phyloP scores from a whole-genome alignment of 192 early-diverging fungal genomes.

The Paraglomus brasilianum region DNA sequence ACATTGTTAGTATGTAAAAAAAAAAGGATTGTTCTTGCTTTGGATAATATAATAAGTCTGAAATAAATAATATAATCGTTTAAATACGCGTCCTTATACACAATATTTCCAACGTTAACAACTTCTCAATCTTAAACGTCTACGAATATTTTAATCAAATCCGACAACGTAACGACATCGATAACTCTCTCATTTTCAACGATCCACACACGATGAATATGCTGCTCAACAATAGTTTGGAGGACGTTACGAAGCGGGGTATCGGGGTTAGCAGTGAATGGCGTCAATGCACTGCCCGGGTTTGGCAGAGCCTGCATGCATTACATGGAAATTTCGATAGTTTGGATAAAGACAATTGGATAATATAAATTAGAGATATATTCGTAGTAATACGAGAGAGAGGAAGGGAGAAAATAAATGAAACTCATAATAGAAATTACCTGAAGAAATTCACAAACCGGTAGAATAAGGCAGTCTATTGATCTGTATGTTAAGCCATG shows the following conservation, averaged over 20 bases:
- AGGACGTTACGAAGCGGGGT: slow-evolving; percentile 43
- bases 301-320: slow-evolving; percentile 6
- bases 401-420: not conserved
- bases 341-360: not conserved
- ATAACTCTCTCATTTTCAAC: slow-evolving; percentile 42
- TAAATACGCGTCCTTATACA: no score
- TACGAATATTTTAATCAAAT: slow-evolving; percentile 43
- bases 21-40: no score
- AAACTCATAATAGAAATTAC: slow-evolving; percentile 32
- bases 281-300: not conserved
- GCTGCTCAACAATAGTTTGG: slow-evolving; percentile 37
- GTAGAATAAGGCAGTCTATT: slow-evolving; percentile 43
- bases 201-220: slow-evolving; percentile 64
- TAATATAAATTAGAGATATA: slow-evolving; percentile 26
- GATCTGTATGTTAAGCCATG: slow-evolving; percentile 46
- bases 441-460: slow-evolving; percentile 53
- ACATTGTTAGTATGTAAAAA: no score
- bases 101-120: no score
- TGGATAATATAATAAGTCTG: no score
- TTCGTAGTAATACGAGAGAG: not conserved
- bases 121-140: not conserved
- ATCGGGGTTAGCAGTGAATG: slow-evolving; percentile 31
- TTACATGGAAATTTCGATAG: not conserved
- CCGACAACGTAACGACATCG: slow-evolving; percentile 58
- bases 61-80: no score